A percentile compares a stretch with the other conserved stretches of the same genome.
These are phyloP conservation scores for Ceratobasidium sp. DNA, from an alignment of 1,284 basidiomycete species.

Conservation along the genomic window DNA sequence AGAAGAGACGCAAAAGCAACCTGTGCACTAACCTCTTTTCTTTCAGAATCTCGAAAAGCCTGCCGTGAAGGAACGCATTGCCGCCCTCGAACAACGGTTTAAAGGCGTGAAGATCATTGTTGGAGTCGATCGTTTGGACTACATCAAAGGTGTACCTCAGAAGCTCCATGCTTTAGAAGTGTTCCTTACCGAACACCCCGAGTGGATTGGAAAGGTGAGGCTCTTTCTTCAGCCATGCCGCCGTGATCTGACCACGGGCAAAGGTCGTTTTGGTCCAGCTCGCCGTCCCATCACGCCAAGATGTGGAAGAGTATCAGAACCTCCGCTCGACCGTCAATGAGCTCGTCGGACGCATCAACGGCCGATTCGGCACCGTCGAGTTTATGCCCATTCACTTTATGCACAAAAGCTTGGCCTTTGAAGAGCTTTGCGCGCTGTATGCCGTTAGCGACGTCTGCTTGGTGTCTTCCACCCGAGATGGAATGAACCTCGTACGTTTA, in stretches of 20 bases:
- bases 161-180: conserved; percentile 97
- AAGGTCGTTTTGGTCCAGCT: conserved; percentile 96
- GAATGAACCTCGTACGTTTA: conserved; percentile 93
- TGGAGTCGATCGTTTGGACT: conserved; percentile 97
- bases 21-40: conserved; percentile 13
- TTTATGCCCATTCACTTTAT: conserved; percentile 99
- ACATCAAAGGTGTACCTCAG: conserved; percentile 99
- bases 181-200: conserved; percentile 96
- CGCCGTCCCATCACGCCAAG: conserved; percentile 96
- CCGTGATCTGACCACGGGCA: conserved; percentile 19
- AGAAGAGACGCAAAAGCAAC: conserved; percentile 5
- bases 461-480: conserved; percentile 94
- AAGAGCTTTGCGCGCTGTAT: conserved; percentile 97
- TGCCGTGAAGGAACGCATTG: conserved; percentile 82
- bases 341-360: conserved; percentile 97
- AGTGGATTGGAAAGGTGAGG: conserved; percentile 95
- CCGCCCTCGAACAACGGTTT: conserved; percentile 88
- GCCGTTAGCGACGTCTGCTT: conserved; percentile 97
- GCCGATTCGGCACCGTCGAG: conserved; percentile 97
- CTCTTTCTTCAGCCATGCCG: neutral
- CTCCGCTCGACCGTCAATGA: conserved; percentile 96
- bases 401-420: conserved; percentile 94
- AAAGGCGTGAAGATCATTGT: conserved; percentile 97
- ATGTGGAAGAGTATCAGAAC: conserved; percentile 99
- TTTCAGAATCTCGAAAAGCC: conserved; percentile 80